These are phyloP conservation scores for Penicillium macrosclerotiorum DNA, from an alignment of 495 filamentous ascomycete genomes.

Conservation along the genomic window DNA sequence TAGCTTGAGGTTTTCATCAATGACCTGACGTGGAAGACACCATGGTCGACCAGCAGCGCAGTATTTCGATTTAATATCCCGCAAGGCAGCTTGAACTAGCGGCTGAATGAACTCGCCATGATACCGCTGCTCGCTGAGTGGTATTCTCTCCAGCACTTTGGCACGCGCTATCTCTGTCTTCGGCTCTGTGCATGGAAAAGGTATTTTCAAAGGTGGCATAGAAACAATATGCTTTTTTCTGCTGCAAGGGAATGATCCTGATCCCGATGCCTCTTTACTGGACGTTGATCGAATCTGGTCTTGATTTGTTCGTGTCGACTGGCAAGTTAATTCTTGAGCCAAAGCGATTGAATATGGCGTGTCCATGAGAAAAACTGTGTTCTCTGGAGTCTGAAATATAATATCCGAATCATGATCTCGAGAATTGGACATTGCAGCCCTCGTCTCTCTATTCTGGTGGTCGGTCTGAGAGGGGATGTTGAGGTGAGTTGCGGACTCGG, in stretches of 20 bases:
- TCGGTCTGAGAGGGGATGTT: no score
- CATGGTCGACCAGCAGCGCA: constrained; percentile 20
- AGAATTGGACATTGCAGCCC: constrained; percentile 4
- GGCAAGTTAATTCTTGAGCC: constrained; percentile 25
- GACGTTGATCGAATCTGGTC: background rate
- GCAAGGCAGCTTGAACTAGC: constrained; percentile 23
- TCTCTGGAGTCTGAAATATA: constrained; percentile 48
- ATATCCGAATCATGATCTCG: constrained; percentile 25
- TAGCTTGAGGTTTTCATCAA: constrained; percentile 10
- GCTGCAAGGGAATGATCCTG: background rate
- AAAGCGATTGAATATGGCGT: constrained; percentile 60
- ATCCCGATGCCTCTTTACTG: no score
- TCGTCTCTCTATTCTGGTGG: no score
- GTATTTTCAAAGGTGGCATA: constrained; percentile 25
- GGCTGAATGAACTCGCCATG: constrained; percentile 31
- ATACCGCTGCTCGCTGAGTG: constrained; percentile 25
- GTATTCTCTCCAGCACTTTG: constrained; percentile 32
- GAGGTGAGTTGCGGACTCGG: no score
- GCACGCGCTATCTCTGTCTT: constrained; percentile 39
- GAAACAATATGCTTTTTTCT: constrained; percentile 29
- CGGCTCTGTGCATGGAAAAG: constrained; percentile 42
- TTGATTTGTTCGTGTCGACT: constrained; percentile 4
- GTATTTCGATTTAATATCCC: constrained; percentile 25
- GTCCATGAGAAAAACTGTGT: constrained; percentile 56
- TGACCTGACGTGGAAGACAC: constrained; percentile 38